Conservation (phyloP, 768 basidiomycete genomes). For the Sarcomyxa edulis region DNA sequence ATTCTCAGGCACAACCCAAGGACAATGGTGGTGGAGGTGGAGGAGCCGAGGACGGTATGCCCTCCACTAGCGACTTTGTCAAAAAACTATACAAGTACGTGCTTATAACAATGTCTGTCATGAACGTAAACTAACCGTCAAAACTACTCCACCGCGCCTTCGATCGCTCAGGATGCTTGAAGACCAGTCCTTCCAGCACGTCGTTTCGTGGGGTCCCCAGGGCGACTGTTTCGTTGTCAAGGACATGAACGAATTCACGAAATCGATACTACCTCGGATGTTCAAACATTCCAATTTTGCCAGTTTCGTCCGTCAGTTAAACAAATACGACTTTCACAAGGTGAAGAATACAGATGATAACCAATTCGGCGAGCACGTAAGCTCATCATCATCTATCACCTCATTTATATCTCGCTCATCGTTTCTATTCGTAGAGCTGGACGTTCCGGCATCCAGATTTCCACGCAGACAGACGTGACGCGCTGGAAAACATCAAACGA, state of each 20-base stretch:
- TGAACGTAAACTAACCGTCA: neutral
- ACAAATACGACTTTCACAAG: constrained; percentile 98
- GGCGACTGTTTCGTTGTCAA: constrained; percentile 93
- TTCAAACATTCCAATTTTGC: constrained; percentile 97
- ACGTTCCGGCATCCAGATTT: constrained; percentile 59
- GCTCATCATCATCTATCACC: constrained; percentile 12
- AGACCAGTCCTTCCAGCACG: constrained; percentile 62
- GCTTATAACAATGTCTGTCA: constrained; percentile 1
- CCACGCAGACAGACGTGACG: constrained; percentile 47
- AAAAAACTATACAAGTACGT: constrained; percentile 89
- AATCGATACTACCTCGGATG: constrained; percentile 81
- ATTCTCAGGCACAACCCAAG: constrained; percentile 1
- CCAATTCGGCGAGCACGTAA: constrained; percentile 59
- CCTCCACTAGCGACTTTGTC: constrained; percentile 89
- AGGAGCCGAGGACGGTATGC: constrained; percentile 64
- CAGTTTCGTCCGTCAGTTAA: constrained; percentile 85
- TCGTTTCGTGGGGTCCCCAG: constrained; percentile 79
- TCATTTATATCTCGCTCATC: neutral
- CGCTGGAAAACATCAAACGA: constrained; percentile 55
- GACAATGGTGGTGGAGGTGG: neutral
- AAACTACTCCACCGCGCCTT: constrained; percentile 1
- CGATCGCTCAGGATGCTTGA: constrained; percentile 70
- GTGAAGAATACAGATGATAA: constrained; percentile 86
- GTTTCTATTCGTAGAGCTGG: constrained; percentile 34
- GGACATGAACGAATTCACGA: constrained; percentile 96